Evolutionary conservation across 1,284 basidiomycete species (phyloP).

Genomic region (Paramarasmius palmivorus): DNA sequence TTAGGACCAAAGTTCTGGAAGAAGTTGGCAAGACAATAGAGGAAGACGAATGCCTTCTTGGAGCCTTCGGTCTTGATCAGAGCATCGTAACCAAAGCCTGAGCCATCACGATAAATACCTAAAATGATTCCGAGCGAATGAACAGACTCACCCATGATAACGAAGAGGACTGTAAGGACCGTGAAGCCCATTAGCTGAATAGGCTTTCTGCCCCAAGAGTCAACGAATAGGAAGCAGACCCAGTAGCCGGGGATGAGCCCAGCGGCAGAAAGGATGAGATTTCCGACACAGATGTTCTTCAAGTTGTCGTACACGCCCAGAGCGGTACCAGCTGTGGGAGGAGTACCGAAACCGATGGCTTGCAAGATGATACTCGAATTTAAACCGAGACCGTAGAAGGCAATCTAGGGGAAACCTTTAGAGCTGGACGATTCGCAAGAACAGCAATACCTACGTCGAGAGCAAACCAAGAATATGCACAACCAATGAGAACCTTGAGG

Average conservation of each 20-base stretch:
- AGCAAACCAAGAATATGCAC: slow-evolving; percentile 75
- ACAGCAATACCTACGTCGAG: slow-evolving; percentile 51
- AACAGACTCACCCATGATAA: slow-evolving; percentile 50
- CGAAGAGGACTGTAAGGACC: slow-evolving; percentile 65
- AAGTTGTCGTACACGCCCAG: slow-evolving; percentile 49
- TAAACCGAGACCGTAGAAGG: slow-evolving; percentile 84
- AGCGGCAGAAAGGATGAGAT: slow-evolving; percentile 70
- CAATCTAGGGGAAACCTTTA: slow-evolving; percentile 51
- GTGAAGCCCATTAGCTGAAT: slow-evolving; percentile 81
- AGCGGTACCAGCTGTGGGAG: slow-evolving; percentile 34
- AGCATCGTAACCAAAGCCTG: slow-evolving; percentile 74
- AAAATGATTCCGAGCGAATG: slow-evolving; percentile 8
- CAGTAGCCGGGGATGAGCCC: slow-evolving; percentile 79
- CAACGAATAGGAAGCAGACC: slow-evolving; percentile 69
- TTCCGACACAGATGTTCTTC: slow-evolving; percentile 57
- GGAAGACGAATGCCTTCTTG: slow-evolving; percentile 71
- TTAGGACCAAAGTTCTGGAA: slow-evolving; percentile 70
- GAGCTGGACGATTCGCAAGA: slow-evolving; percentile 11
- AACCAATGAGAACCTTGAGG: slow-evolving; percentile 64
- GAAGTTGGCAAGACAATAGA: slow-evolving; percentile 77
- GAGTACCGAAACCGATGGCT: slow-evolving; percentile 58
- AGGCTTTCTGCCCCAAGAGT: slow-evolving; percentile 72
- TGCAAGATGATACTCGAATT: slow-evolving; percentile 71
- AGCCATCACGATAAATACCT: slow-evolving; percentile 18
- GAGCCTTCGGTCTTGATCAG: slow-evolving; percentile 54